Base-by-base conservation (phyloP, 2,329 filamentous ascomycete genomes). In the Beauveria brongniartii region DNA sequence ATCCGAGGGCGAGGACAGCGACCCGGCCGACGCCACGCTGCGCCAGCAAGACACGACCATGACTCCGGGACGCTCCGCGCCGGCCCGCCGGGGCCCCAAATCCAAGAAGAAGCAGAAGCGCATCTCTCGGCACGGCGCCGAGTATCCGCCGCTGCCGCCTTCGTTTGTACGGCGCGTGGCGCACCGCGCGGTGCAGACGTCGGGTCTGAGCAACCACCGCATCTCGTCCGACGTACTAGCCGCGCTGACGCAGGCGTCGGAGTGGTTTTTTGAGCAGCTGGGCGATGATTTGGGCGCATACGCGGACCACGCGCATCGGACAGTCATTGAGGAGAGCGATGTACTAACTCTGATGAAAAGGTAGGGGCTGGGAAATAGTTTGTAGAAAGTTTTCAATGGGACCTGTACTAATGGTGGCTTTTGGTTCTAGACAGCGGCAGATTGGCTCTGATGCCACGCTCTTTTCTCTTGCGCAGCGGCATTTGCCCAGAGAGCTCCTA, bases 181-280 rank as follows among this genome's bases (percentile, higher is more conserved):
- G 8, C 87, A 86, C 40, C 87, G 83, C 1, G 90, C 91, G 68
- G 82, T 88, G 22, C 85, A 86, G 66, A 84, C 83, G 4, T 83
- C 86, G 50, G 85, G 86, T 22, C 78, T 81, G 10, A 81, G 81
- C 66, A 90, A 88, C 66, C 77, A 83, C 5, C 90, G 87, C 65
- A 82, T 96, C 52, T 85, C 81, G 61, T 85, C 88, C 51, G 90
- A 94, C 56, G 87, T 89, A 1, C 76, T 96, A 43, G 81, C 83
- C 34, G 87, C 88, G 5, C 84, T 96, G 59, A 86, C 88, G 68
- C 87, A 91, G 70, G 90, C 91, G 1, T 90, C 90, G 3, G 90
- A 95, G 64, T 94, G 91, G 88, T 96, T 92, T 73, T 96, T 96
- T 71, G 91, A 95, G 74, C 92, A 96, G 72, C 78, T 90, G 2